Conservation (phyloP, 2,329 filamentous ascomycete species). For the Stachybotrys echinatus region DNA sequence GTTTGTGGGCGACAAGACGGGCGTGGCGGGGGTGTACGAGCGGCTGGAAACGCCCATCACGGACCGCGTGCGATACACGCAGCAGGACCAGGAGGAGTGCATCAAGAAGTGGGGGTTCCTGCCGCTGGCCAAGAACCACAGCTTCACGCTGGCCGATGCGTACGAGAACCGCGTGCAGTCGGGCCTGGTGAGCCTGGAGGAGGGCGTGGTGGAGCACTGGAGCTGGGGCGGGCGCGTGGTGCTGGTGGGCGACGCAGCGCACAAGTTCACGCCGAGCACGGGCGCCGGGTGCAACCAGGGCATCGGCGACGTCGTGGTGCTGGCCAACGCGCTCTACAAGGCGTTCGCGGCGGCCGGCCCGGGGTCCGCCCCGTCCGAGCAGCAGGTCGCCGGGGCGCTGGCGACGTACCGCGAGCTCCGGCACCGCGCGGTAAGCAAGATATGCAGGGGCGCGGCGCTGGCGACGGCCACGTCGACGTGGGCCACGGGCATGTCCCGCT, state of each 20-base stretch:
- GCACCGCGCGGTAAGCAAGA: not conserved
- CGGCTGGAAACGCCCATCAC: constrained; percentile 10
- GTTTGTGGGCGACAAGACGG: constrained; percentile 10
- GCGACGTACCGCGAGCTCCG: not conserved
- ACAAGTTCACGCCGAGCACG: constrained; percentile 31
- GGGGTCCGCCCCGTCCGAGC: not conserved
- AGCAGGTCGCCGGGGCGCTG: not conserved
- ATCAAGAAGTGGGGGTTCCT: constrained; percentile 13
- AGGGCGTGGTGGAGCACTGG: constrained; percentile 30
- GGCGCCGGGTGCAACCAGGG: constrained; percentile 29
- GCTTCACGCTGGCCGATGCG: constrained; percentile 23
- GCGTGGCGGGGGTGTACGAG: constrained; percentile 12
- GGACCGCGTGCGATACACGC: constrained; percentile 8
- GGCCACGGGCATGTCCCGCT: not conserved
- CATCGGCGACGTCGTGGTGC: constrained; percentile 22
- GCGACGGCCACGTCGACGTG: not conserved
- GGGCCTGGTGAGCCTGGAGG: constrained; percentile 27
- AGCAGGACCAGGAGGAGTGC: constrained; percentile 9
- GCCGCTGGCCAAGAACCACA: constrained; percentile 8
- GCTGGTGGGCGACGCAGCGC: constrained; percentile 28
- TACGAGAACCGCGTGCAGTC: constrained; percentile 15
- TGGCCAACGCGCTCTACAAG: constrained; percentile 18
- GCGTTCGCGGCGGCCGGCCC: not conserved
- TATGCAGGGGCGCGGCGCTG: not conserved
- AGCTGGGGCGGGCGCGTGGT: constrained; percentile 26